Evolutionary conservation across 306 rosid genomes (phyloP), one percentile per base, ranked within the genome.

Genomic region (Quercus ilex): DNA sequence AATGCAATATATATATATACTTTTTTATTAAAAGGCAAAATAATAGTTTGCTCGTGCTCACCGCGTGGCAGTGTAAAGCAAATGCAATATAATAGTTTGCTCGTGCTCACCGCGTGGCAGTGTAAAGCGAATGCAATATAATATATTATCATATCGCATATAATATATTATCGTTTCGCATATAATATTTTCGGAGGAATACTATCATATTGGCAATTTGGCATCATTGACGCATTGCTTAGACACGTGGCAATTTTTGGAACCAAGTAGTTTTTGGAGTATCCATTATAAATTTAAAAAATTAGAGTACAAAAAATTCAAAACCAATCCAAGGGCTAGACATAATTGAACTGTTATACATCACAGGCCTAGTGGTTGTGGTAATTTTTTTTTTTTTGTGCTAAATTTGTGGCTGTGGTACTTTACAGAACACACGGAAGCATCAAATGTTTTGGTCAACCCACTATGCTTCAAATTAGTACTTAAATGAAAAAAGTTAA

Each of bases 81-180:
- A 26, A 26, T 26, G 28, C 28, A 26, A 26, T 26, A 25, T 25
- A 26, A 2, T 26, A 26, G 28, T 26, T 26, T 3, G 28, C 28
- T 26, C 28, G 28, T 26, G 28, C 28, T 1, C 28, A 26, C 28
- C 28, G 28, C 28, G 28, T 26, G 28, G 28, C 1, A 1, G 28
- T 2, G 0, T 26, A 91, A 77, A 75, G 73, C 64, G 9, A 77
- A 26, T 41, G 49, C 75, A 26, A 25, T 25, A 25, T 25, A 25
- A 25, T 25, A 25, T 25, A 25, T 80, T 83, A 90, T 85, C 67
- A 26, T 49, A 49, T 49, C 53, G 53, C 38, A 74, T 85, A 75
- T 8, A 63, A 51, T 71, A 83, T 23, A 53, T 83, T 83, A 85
- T 85, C 82, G 25, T 67, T 80, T 28, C 43, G 69, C 18, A 41